phyloP scores from a whole-genome alignment of 495 filamentous ascomycete species.

The Chlorociboria aeruginascens region DNA sequence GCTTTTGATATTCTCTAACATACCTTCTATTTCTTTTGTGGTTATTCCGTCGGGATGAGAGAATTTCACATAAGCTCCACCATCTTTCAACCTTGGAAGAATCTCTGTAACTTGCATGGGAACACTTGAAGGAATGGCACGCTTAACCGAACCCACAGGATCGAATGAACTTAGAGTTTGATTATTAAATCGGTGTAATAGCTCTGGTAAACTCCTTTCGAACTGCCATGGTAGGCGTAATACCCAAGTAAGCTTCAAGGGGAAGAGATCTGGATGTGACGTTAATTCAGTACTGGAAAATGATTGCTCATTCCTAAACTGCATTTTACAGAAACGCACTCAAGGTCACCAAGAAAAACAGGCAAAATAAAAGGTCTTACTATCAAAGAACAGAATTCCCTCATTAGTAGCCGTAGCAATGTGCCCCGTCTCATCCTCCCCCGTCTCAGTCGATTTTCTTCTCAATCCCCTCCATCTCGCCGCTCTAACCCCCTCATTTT shows the following conservation, averaged over 20 bases:
- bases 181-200: constrained; percentile 53
- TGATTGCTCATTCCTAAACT: too few species aligned
- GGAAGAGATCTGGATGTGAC: constrained; percentile 57
- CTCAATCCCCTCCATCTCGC: constrained; percentile 9
- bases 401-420: constrained; percentile 61
- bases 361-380: constrained; percentile 32
- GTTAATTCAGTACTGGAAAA: too few species aligned
- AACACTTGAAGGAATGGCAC: constrained; percentile 43
- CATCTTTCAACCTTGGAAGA: constrained; percentile 75
- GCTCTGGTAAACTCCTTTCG: constrained; percentile 40
- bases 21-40: constrained; percentile 44
- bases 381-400: constrained; percentile 81
- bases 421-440: constrained; percentile 56
- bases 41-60: constrained; percentile 40
- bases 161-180: constrained; percentile 45
- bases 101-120: constrained; percentile 67
- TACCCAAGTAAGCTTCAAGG: constrained; percentile 59
- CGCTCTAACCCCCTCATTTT: neutral
- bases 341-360: too few species aligned
- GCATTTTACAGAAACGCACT: too few species aligned
- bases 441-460: constrained; percentile 32
- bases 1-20: constrained; percentile 3
- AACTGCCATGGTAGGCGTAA: constrained; percentile 45
- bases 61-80: constrained; percentile 90
- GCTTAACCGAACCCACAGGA: constrained; percentile 48